These are phyloP conservation scores for Thielaviopsis euricoi DNA, from an alignment of 2,329 filamentous ascomycete species.

Conservation along the genomic window DNA sequence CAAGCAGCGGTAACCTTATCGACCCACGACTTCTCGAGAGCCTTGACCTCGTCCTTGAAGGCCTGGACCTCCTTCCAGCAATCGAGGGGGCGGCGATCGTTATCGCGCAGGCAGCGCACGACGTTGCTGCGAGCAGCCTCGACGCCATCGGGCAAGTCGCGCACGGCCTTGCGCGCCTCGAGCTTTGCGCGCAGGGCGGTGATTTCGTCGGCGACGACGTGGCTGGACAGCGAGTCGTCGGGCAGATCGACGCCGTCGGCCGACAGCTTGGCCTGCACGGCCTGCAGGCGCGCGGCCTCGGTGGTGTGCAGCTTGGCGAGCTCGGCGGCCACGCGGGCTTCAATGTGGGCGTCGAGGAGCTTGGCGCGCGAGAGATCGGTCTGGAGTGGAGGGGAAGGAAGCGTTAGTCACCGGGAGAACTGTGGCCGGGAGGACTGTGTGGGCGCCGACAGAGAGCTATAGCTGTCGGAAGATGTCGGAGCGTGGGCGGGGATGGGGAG, in stretches of 20 bases:
- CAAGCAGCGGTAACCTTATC: conserved; percentile 43
- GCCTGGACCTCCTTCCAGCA: conserved; percentile 87
- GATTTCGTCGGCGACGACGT: conserved; percentile 42
- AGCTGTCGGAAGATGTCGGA: background rate
- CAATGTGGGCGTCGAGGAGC: conserved; percentile 71
- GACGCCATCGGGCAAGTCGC: conserved; percentile 53
- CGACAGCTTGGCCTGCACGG: conserved; percentile 49
- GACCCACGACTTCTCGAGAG: conserved; percentile 75
- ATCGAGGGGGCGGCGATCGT: conserved; percentile 78
- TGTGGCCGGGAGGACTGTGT: too few relatives aligned
- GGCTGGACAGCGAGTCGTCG: conserved; percentile 20
- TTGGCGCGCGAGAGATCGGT: conserved; percentile 77
- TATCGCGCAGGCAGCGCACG: conserved; percentile 61
- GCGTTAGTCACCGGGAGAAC: too few relatives aligned
- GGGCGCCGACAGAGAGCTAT: too few relatives aligned
- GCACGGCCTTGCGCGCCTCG: conserved; percentile 45
- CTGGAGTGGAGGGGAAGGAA: conserved; percentile 27
- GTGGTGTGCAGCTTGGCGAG: conserved; percentile 62
- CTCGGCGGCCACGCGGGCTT: conserved; percentile 71
- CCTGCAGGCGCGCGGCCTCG: conserved; percentile 51
- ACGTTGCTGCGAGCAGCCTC: conserved; percentile 61
- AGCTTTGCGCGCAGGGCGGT: conserved; percentile 41
- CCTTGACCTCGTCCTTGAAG: conserved; percentile 79
- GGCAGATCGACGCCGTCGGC: conserved; percentile 33
- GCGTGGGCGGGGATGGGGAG: background rate